Evolutionary conservation across 495 filamentous ascomycete species (phyloP).

Genomic region (Aspergillus cavernicola): DNA sequence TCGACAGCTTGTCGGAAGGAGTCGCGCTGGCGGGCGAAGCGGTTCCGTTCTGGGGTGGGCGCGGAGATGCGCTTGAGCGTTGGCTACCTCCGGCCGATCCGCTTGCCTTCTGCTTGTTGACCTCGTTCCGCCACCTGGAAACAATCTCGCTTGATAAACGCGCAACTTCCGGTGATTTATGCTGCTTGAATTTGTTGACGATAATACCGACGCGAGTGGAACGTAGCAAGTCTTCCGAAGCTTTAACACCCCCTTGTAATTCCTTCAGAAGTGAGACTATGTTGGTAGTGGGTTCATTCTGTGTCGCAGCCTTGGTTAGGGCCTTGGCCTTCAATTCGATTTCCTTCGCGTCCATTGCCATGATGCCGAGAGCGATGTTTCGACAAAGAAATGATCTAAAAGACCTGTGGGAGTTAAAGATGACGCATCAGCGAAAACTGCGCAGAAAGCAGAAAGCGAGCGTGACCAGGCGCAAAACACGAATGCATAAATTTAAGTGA

Average conservation of each 20-base stretch:
- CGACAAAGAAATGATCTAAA: not conserved
- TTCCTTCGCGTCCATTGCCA: slow-evolving; percentile 74
- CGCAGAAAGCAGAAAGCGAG: no score
- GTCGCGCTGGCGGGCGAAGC: slow-evolving; percentile 37
- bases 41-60: slow-evolving; percentile 40
- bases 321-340: slow-evolving; percentile 68
- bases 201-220: slow-evolving; percentile 88
- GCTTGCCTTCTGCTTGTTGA: slow-evolving; percentile 65
- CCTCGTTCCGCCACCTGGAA: slow-evolving; percentile 77
- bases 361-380: not conserved
- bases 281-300: slow-evolving; percentile 59
- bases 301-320: slow-evolving; percentile 70
- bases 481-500: not conserved
- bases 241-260: slow-evolving; percentile 69
- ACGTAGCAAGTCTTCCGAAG: slow-evolving; percentile 81
- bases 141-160: slow-evolving; percentile 76
- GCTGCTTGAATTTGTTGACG: slow-evolving; percentile 75
- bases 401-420: not conserved
- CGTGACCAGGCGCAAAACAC: not conserved
- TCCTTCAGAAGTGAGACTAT: slow-evolving; percentile 69
- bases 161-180: slow-evolving; percentile 72
- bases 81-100: slow-evolving; percentile 44
- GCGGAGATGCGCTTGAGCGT: slow-evolving; percentile 39
- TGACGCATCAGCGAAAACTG: not conserved
- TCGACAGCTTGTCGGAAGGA: slow-evolving; percentile 45